A percentile compares a stretch with the other conserved stretches of the same genome.
phyloP scores from a whole-genome alignment of 2,329 filamentous ascomycete species.

The Phialemoniopsis sp. region DNA sequence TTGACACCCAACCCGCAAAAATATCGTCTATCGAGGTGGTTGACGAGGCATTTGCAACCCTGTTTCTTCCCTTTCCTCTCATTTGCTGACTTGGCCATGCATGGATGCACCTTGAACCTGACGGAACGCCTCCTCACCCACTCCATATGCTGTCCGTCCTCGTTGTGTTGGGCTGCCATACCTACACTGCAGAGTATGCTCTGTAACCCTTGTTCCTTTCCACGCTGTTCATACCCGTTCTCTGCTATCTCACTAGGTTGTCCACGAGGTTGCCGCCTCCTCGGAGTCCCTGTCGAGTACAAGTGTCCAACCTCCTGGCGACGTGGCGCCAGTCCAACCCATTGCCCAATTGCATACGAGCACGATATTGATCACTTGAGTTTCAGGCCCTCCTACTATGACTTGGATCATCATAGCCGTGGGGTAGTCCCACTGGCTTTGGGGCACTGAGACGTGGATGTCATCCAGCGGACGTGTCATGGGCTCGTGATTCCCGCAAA shows the following conservation, averaged over 20 bases:
- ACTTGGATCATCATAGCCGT: slow-evolving; percentile 17
- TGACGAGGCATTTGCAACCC: not conserved
- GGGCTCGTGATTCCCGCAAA: slow-evolving; percentile 1
- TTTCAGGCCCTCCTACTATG: slow-evolving; percentile 19
- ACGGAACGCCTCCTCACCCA: too few species aligned
- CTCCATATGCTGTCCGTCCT: too few species aligned
- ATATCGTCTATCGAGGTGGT: too few species aligned
- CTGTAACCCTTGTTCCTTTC: too few species aligned
- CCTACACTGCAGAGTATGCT: too few species aligned
- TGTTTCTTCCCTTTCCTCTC: not conserved
- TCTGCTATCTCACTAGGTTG: too few species aligned
- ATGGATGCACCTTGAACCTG: too few species aligned
- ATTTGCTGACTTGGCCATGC: too few species aligned
- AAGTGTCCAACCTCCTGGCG: slow-evolving; percentile 15
- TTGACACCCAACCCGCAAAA: too few species aligned
- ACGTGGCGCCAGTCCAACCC: slow-evolving; percentile 33
- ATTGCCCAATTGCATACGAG: slow-evolving; percentile 22
- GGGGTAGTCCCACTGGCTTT: slow-evolving; percentile 13
- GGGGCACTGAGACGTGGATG: not conserved
- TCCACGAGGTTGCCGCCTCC: slow-evolving; percentile 13
- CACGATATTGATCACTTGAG: slow-evolving; percentile 29
- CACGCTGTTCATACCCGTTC: too few species aligned
- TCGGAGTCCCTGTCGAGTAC: slow-evolving; percentile 18
- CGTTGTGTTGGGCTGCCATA: too few species aligned
- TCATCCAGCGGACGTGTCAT: not conserved